A percentile compares a stretch with the other conserved stretches of the same genome.
These are phyloP conservation scores for Acorus gramineus DNA, from an alignment of 106 monocot genomes.

Conservation along the genomic window DNA sequence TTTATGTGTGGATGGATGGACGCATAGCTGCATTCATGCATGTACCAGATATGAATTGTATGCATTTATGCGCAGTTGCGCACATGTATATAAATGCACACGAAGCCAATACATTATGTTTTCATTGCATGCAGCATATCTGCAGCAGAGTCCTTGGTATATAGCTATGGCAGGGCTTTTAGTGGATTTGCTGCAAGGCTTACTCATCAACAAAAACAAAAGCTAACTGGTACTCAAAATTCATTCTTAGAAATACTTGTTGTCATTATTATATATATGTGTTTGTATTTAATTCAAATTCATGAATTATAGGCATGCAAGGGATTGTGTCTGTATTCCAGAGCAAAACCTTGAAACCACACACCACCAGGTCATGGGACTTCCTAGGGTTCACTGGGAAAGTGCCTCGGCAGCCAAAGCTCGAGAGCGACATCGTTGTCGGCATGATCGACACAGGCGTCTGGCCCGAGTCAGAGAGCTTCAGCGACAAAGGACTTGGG, in stretches of 20 bases:
- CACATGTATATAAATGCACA: too few species aligned
- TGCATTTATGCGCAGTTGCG: too few species aligned
- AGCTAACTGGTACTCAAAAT: slow-evolving; percentile 2
- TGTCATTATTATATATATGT: not conserved
- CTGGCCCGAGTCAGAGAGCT: slow-evolving; percentile 2
- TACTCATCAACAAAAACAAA: slow-evolving; percentile 2
- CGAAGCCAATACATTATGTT: too few species aligned
- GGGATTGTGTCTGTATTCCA: slow-evolving; percentile 10
- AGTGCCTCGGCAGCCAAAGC: not conserved
- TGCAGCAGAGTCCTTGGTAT: too few species aligned
- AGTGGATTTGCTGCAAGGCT: slow-evolving; percentile 11
- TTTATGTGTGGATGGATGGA: too few species aligned
- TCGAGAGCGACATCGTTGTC: not conserved
- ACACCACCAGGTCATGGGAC: slow-evolving; percentile 13
- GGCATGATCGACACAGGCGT: slow-evolving; percentile 7
- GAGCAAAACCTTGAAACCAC: slow-evolving; percentile 1
- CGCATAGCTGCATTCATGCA: too few species aligned
- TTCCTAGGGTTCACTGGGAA: not conserved
- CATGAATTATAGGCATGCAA: not conserved
- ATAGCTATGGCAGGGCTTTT: slow-evolving; percentile 6
- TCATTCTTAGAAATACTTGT: not conserved
- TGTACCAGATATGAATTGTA: too few species aligned
- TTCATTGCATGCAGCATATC: too few species aligned
- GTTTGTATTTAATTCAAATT: too few species aligned
- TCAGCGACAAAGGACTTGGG: slow-evolving; percentile 3